Evolutionary conservation across 495 filamentous ascomycete genomes (phyloP).

Genomic region (Neurospora sublineolata): DNA sequence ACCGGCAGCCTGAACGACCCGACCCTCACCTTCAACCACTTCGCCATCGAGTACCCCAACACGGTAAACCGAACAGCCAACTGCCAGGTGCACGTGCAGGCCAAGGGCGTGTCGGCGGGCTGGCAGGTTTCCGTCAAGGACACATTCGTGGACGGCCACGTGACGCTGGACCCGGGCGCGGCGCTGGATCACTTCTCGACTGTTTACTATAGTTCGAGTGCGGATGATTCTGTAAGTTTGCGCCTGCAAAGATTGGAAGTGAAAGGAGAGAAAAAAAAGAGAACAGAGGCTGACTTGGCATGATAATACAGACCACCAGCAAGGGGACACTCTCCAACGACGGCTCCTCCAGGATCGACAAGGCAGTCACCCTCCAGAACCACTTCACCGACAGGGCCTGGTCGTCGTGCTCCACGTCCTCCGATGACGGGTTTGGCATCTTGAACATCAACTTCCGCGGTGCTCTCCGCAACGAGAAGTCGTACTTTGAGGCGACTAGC

Average conservation of each 20-base stretch:
- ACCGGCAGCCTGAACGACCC: constrained; percentile 26
- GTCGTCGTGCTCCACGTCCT: constrained; percentile 26
- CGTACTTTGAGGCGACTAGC: constrained; percentile 26
- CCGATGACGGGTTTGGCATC: constrained; percentile 23
- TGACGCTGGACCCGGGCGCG: constrained; percentile 23
- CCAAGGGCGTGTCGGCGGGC: constrained; percentile 22
- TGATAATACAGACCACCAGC: constrained; percentile 11
- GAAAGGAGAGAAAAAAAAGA: neutral
- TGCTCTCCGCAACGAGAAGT: constrained; percentile 24
- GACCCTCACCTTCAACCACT: constrained; percentile 22
- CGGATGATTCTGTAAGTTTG: constrained; percentile 24
- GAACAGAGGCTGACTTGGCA: neutral
- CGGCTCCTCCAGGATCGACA: constrained; percentile 15
- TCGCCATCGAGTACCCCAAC: constrained; percentile 20
- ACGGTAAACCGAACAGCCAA: constrained; percentile 19
- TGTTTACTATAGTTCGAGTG: constrained; percentile 30
- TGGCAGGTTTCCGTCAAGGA: constrained; percentile 31
- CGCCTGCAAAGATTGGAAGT: neutral
- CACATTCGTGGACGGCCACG: constrained; percentile 23
- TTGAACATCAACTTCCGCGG: constrained; percentile 37
- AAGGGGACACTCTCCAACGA: constrained; percentile 16
- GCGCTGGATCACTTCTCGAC: constrained; percentile 26
- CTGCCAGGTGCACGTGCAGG: constrained; percentile 31
- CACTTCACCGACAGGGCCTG: constrained; percentile 22
- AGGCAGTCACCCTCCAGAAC: constrained; percentile 20